Percentiles rank a stretch among this genome's conserved stretches.
Evolutionary conservation across 1,139 yeast species (phyloP).

Genomic region (Lodderomyces parapsilosis): DNA sequence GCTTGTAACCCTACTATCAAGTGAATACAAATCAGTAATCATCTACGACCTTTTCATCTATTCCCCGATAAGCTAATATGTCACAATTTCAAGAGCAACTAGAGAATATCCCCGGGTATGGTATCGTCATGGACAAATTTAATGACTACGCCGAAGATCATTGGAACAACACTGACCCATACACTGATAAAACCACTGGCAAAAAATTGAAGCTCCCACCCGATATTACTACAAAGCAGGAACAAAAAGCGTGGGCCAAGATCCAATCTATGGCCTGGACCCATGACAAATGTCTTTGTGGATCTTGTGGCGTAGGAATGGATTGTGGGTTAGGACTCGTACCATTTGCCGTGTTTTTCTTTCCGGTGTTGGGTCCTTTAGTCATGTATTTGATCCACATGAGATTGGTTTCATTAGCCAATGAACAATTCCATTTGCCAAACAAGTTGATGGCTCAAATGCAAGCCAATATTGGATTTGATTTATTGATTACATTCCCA

Average conservation of each 20-base stretch:
- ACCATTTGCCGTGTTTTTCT: constrained; percentile 59
- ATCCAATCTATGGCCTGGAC: constrained; percentile 81
- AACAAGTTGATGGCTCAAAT: constrained; percentile 58
- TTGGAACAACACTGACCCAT: constrained; percentile 68
- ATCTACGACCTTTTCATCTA: not conserved
- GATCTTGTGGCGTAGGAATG: constrained; percentile 67
- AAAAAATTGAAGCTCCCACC: constrained; percentile 59
- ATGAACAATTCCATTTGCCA: constrained; percentile 57
- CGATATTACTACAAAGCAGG: constrained; percentile 53
- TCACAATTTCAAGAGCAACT: constrained; percentile 35
- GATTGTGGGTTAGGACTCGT: constrained; percentile 80
- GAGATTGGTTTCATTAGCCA: constrained; percentile 60
- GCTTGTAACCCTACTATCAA: too few relatives aligned
- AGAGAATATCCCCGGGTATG: constrained; percentile 59
- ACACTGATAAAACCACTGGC: constrained; percentile 51
- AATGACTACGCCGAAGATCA: constrained; percentile 67
- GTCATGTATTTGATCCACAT: constrained; percentile 77
- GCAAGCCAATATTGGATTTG: constrained; percentile 72
- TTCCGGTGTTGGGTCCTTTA: constrained; percentile 79
- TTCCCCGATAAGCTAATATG: constrained; percentile 15
- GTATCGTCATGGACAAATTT: constrained; percentile 52
- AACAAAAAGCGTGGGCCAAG: constrained; percentile 65
- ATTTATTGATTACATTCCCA: constrained; percentile 69
- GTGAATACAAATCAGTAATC: too few relatives aligned
- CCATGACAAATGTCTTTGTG: constrained; percentile 78